Base-by-base conservation (phyloP, 1,284 basidiomycete species). In the Schizophyllum amplum region DNA sequence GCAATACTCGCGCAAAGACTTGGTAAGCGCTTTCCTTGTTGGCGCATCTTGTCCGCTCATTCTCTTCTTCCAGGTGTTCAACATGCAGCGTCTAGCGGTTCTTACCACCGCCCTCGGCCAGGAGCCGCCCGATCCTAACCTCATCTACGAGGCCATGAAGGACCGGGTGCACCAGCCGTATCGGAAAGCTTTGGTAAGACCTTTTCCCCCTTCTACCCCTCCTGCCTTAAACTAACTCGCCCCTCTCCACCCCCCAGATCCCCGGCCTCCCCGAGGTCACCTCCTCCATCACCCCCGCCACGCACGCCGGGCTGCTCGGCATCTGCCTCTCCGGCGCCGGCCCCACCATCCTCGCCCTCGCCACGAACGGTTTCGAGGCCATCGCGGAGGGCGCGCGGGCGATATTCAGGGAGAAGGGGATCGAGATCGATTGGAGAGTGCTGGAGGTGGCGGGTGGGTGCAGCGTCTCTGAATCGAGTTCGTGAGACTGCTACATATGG, bases 91-190 rank as follows among this genome's bases (percentile, higher is more conserved):
- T 24, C 77, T 99, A 13, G 97, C 97, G 0, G 97, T 99, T n/a
- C 80, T 99, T 57, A 99, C 97, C 0, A 97, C 94, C 0, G 95
- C 97, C 0, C 82, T 99, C 5, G 89, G 86, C 0, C 87, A 90
- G 67, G 85, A 86, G 13, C 96, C 97, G 1, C 95, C 95, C 0
- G 93, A 99, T 69, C 82, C 94, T 0, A 87, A 88, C 48, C 83
- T 99, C 24, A 98, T 99, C 63, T 99, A 96, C 73, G 95, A 99
- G 71, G 97, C 96, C 0, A 99, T 99, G 97, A 98, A 98, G 70
- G 97, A 99, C 74, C 85, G 90, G 52, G 83, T 99, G 13, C 97
- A 99, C 71, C 97, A 99, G 70, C 97, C 97, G 0, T 99, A 98
- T 72, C 85, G 97, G 33, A 92, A 90, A 72, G 72, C 80, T 47